Evolutionary conservation across 176 grass and related monocot species (phyloP).

Genomic region (Bonia amplexicaulis): DNA sequence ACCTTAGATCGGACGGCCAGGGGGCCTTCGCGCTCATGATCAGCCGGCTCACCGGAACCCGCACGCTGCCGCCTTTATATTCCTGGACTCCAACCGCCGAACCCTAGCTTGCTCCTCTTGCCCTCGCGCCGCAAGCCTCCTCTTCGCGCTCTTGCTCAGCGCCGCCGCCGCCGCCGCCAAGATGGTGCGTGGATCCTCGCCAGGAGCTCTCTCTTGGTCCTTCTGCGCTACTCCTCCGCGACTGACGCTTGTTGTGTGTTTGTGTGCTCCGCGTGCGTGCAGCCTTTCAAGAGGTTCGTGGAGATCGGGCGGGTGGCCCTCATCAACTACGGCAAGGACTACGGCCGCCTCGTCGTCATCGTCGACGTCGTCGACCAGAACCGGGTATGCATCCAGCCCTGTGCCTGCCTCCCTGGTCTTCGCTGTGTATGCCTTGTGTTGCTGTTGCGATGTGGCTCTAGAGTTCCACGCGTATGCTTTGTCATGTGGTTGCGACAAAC

Average conservation of each 20-base stretch:
- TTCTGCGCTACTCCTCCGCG: background rate
- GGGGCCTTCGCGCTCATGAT: background rate
- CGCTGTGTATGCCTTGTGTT: background rate
- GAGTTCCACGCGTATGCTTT: background rate
- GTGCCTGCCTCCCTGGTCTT: background rate
- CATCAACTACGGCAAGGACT: slow-evolving; percentile 89
- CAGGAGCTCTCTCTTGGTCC: background rate
- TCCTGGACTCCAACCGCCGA: background rate
- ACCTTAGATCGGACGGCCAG: background rate
- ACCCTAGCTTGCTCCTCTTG: background rate
- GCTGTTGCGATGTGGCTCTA: background rate
- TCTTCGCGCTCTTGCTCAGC: background rate
- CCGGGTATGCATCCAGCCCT: slow-evolving; percentile 37
- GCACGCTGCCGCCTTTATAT: background rate
- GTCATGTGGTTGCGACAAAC: background rate
- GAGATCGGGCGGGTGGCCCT: slow-evolving; percentile 88
- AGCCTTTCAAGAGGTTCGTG: slow-evolving; percentile 86
- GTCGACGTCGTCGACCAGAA: slow-evolving; percentile 85
- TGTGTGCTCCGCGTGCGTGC: background rate
- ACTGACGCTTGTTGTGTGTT: background rate
- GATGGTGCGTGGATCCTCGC: background rate
- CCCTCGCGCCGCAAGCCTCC: background rate
- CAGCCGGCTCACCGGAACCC: background rate
- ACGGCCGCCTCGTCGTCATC: slow-evolving; percentile 81
- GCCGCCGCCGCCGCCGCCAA: background rate